phyloP scores from a whole-genome alignment of 2,329 filamentous ascomycete species.

The Phoma sp. region DNA sequence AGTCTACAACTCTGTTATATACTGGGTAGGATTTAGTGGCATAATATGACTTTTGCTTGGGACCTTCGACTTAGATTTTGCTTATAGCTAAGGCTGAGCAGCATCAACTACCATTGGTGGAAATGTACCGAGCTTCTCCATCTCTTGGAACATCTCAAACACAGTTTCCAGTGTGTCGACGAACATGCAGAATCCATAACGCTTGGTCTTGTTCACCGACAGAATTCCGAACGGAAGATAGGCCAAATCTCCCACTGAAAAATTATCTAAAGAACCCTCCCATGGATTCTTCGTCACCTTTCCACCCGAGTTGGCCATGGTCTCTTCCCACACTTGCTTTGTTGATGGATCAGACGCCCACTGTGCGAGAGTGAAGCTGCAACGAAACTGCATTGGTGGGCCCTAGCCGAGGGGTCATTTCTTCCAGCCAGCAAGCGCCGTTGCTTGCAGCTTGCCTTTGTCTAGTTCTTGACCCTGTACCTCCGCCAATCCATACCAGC shows the following conservation, averaged over 20 bases:
- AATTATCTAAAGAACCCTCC: slow-evolving; percentile 2
- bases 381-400: slow-evolving; percentile 1
- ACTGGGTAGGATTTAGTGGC: too few relatives aligned
- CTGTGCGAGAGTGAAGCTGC: slow-evolving; percentile 2
- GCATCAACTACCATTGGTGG: slow-evolving; percentile 18
- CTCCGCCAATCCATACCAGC: slow-evolving; percentile 12
- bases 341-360: slow-evolving; percentile 4
- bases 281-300: slow-evolving; percentile 14
- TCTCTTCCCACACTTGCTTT: slow-evolving; percentile 9
- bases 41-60: too few relatives aligned
- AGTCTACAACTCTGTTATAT: too few relatives aligned
- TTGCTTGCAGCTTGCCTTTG: neutral
- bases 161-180: slow-evolving; percentile 21
- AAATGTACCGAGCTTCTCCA: slow-evolving; percentile 16
- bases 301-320: slow-evolving; percentile 15
- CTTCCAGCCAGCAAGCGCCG: slow-evolving; percentile 2
- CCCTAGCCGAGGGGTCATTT: slow-evolving; percentile 15
- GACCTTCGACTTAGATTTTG: too few relatives aligned
- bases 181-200: slow-evolving; percentile 20
- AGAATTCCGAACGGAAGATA: slow-evolving; percentile 9
- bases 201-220: slow-evolving; percentile 15
- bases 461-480: neutral
- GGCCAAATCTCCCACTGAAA: slow-evolving; percentile 14
- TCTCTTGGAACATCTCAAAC: slow-evolving; percentile 23
- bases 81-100: slow-evolving; percentile 10